Evolutionary conservation across 495 filamentous ascomycete species (phyloP), one percentile per base, ranked within the genome.

Genomic region (Astrothelium subdiscretum): DNA sequence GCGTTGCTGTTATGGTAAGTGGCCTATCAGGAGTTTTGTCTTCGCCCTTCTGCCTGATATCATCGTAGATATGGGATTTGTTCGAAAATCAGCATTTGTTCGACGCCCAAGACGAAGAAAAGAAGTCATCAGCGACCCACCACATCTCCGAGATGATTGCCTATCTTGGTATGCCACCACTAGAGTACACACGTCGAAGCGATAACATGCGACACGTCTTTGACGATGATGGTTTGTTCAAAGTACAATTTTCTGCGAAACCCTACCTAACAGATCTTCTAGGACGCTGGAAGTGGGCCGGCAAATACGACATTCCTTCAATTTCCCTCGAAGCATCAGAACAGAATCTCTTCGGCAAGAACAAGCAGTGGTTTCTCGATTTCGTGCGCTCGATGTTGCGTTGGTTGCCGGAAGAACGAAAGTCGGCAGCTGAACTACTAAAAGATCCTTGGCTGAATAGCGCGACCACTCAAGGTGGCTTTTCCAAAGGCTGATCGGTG

Each of bases 1-100:
- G 78, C 66, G 71, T 76, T 12, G 79, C 79, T 61, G 73, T 77
- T 68, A 67, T 84, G 68, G 79, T 83, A 63, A 59, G 75, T 69
- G 20, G 29, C 29, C 44, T 32, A 48, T 48, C 42, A 20, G 42
- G 8, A 31, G 32, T 60, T 44, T 60, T 44, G 38, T 44, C 59
- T 60, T 43, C 59, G 43, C 20, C 22, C 27, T 43, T 44, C 32
- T 48, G 38, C 32, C 32, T 38, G 38, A 61, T 29, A 44, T 31
- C 35, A 59, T 59, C 67, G 40, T 62, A 74, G 72, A 59, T 70
- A 59, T 74, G 72, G 71, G 71, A 71, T 59, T 58, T 74, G 42
- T 67, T 72, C 48, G 65, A 73, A 44, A 64, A 65, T 32, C 48
- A 67, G 59, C 62, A 63, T 44, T 60, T 70, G 29, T 71, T 71